Percentiles rank a stretch among this genome's conserved stretches.
Conservation (phyloP, 164 flowering plant genomes). For the Protea cynaroides region DNA sequence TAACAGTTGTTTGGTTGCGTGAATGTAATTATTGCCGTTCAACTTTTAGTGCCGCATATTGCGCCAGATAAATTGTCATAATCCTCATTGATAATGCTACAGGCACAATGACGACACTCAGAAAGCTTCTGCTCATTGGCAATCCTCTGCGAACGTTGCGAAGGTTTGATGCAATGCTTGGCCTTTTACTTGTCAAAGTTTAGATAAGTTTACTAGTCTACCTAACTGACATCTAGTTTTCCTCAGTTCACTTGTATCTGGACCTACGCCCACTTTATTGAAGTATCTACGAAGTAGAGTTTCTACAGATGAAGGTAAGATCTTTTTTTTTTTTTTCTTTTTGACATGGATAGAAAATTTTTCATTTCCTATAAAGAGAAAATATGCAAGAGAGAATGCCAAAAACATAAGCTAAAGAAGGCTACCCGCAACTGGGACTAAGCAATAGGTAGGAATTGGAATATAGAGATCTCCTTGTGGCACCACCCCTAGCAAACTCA, state of each 20-base stretch:
- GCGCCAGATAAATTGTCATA: neutral
- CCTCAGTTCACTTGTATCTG: constrained; percentile 76
- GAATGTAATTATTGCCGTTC: neutral
- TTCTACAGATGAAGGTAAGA: constrained; percentile 50
- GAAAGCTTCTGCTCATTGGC: constrained; percentile 79
- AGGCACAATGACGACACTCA: constrained; percentile 87
- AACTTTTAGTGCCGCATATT: neutral
- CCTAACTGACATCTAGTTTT: constrained; percentile 16
- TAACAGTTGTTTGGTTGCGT: neutral
- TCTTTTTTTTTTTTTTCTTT: too few relatives aligned
- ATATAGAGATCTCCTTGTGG: too few relatives aligned
- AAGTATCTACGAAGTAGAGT: constrained; percentile 80
- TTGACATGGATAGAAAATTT: too few relatives aligned
- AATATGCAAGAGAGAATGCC: too few relatives aligned
- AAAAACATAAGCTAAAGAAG: too few relatives aligned
- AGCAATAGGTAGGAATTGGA: too few relatives aligned
- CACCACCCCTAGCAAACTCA: too few relatives aligned
- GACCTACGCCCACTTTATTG: constrained; percentile 77
- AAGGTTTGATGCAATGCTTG: constrained; percentile 45
- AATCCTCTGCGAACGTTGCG: constrained; percentile 88
- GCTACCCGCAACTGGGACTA: too few relatives aligned
- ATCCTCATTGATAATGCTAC: neutral
- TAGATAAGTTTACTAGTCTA: constrained; percentile 1
- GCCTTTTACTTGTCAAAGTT: constrained; percentile 5
- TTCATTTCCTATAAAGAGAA: too few relatives aligned